Evolutionary conservation across 441 rosid species (phyloP).

Genomic region (Erodium moschatum): DNA sequence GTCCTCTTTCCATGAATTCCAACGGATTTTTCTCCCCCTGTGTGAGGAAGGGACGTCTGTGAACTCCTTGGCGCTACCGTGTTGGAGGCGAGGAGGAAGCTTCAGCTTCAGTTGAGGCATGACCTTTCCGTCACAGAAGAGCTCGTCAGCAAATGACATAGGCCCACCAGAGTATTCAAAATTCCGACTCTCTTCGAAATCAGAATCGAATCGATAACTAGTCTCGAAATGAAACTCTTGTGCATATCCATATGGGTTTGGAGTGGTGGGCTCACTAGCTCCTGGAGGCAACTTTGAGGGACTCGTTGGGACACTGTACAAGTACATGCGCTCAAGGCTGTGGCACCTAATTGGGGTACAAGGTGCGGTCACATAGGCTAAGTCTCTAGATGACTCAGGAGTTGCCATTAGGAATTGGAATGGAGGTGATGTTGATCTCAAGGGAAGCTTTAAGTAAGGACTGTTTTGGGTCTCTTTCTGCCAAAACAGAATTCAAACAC

Average conservation of each 20-base stretch:
- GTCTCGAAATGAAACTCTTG: background rate
- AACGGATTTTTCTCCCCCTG: too few species aligned
- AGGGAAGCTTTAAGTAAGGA: background rate
- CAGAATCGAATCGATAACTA: background rate
- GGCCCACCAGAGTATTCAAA: too few species aligned
- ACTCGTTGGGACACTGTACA: background rate
- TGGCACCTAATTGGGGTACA: background rate
- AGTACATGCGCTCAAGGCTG: background rate
- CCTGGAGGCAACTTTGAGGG: background rate
- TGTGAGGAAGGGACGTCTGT: too few species aligned
- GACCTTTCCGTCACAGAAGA: background rate
- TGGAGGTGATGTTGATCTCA: background rate
- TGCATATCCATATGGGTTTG: background rate
- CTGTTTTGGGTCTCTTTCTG: background rate
- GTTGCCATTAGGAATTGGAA: too few species aligned
- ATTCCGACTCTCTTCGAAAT: too few species aligned
- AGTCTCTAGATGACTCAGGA: background rate
- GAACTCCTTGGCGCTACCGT: background rate
- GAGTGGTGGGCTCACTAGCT: background rate
- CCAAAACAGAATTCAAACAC: slow-evolving; percentile 1
- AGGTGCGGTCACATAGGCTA: background rate
- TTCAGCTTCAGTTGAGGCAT: background rate
- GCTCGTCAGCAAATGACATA: background rate
- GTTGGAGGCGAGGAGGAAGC: background rate
- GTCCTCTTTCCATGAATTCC: background rate